Conservation (phyloP, 2,329 filamentous ascomycete species). For the Zymoseptoria brevis region DNA sequence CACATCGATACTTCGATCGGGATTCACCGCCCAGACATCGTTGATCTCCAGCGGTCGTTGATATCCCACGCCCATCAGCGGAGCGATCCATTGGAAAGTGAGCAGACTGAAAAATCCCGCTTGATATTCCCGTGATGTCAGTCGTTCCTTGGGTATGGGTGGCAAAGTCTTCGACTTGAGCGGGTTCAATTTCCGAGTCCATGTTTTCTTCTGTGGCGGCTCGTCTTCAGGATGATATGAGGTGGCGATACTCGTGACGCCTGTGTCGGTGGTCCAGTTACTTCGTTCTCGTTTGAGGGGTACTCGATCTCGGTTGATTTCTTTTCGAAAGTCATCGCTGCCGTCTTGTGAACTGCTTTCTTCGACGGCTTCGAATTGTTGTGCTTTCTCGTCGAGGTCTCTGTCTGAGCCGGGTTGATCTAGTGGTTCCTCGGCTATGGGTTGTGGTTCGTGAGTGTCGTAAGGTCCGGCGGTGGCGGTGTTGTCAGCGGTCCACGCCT, state of each 20-base stretch:
- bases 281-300: conserved; percentile 22
- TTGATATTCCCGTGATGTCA: conserved; percentile 58
- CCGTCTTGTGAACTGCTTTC: conserved; percentile 18
- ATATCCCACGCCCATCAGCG: conserved; percentile 80
- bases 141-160: conserved; percentile 48
- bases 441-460: conserved; percentile 29
- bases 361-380: conserved; percentile 24
- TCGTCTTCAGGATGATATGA: conserved; percentile 15
- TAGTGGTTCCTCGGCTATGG: conserved; percentile 34
- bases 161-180: conserved; percentile 44
- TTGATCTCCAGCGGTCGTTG: conserved; percentile 71
- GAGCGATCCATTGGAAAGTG: conserved; percentile 84
- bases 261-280: conserved; percentile 28
- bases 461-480: conserved; percentile 11
- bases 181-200: conserved; percentile 51
- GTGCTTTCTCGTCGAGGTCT: conserved; percentile 28
- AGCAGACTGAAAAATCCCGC: conserved; percentile 68
- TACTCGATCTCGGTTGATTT: conserved; percentile 2
- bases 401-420: conserved; percentile 31
- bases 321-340: conserved; percentile 17
- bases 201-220: conserved; percentile 44
- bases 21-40: conserved; percentile 87
- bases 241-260: conserved; percentile 24
- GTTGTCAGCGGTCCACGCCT: conserved; percentile 11
- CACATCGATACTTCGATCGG: conserved; percentile 62